Conservation (phyloP, 805 yeast species). For the Yarrowia bubula region DNA sequence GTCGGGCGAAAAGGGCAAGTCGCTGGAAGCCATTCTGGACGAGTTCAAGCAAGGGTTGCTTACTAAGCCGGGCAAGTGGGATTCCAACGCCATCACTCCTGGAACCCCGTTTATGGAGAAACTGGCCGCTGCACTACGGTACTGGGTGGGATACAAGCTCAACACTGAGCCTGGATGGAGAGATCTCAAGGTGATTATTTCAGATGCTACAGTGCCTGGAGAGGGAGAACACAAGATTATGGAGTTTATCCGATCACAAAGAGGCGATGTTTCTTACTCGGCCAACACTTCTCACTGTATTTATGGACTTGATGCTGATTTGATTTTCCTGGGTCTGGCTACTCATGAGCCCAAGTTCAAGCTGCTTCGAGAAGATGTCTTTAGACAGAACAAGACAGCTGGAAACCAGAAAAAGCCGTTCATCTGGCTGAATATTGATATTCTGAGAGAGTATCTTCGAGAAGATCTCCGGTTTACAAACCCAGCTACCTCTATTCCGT, state of each 20-base stretch:
- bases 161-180: constrained; percentile 93
- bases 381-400: constrained; percentile 60
- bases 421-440: constrained; percentile 87
- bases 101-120: constrained; percentile 98
- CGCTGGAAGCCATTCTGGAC: constrained; percentile 58
- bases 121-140: constrained; percentile 74
- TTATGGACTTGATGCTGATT: constrained; percentile 96
- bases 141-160: constrained; percentile 90
- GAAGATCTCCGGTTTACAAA: constrained; percentile 74
- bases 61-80: constrained; percentile 62
- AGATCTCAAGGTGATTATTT: constrained; percentile 78
- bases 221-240: constrained; percentile 99
- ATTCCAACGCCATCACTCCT: constrained; percentile 94
- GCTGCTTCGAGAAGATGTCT: constrained; percentile 93
- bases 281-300: constrained; percentile 96
- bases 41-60: constrained; percentile 80
- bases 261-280: constrained; percentile 80
- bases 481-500: constrained; percentile 51
- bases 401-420: constrained; percentile 66
- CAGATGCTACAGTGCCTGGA: constrained; percentile 97
- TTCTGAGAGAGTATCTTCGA: constrained; percentile 81
- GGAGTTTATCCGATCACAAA: constrained; percentile 89
- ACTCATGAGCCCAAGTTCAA: constrained; percentile 97
- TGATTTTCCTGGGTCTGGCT: constrained; percentile 91
- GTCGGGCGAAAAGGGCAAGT: constrained; percentile 68